Evolutionary conservation across 2,329 filamentous ascomycete species (phyloP).

Genomic region (Westerdykella ornata): DNA sequence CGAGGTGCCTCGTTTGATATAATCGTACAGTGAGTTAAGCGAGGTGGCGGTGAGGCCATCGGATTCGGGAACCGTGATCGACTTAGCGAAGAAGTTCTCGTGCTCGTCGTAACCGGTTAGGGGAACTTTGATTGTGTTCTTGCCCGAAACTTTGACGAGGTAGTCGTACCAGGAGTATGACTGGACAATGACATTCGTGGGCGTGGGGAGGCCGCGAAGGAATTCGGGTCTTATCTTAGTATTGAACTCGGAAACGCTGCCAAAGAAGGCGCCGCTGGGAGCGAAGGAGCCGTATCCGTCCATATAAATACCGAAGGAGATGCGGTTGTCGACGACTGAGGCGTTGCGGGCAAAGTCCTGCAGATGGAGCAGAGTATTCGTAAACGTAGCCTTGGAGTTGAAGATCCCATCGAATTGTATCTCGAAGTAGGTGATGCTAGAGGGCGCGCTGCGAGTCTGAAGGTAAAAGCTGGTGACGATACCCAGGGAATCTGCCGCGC

Average conservation of each 20-base stretch:
- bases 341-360: conserved; percentile 39
- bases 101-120: conserved; percentile 33
- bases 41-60: conserved; percentile 24
- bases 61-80: conserved; percentile 36
- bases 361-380: conserved; percentile 37
- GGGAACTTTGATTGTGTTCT: conserved; percentile 21
- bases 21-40: conserved; percentile 20
- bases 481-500: conserved; percentile 39
- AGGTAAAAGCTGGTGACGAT: conserved; percentile 37
- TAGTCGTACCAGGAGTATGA: conserved; percentile 35
- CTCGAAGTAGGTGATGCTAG: conserved; percentile 24
- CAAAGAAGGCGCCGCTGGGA: conserved; percentile 40
- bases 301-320: conserved; percentile 40
- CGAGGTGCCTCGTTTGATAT: conserved; percentile 21
- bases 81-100: conserved; percentile 39
- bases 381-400: conserved; percentile 24
- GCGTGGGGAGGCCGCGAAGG: conserved; percentile 31
- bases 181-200: conserved; percentile 17
- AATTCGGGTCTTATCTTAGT: conserved; percentile 36
- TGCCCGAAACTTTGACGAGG: conserved; percentile 39
- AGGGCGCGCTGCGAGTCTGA: conserved; percentile 25
- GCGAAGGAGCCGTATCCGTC: conserved; percentile 31
- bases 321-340: conserved; percentile 37
- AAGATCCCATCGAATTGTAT: conserved; percentile 12
- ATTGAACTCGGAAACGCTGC: conserved; percentile 34